A percentile compares a stretch with the other conserved stretches of the same genome.
Evolutionary conservation across 495 filamentous ascomycete species (phyloP).

Genomic region (Acidiella bohemica): DNA sequence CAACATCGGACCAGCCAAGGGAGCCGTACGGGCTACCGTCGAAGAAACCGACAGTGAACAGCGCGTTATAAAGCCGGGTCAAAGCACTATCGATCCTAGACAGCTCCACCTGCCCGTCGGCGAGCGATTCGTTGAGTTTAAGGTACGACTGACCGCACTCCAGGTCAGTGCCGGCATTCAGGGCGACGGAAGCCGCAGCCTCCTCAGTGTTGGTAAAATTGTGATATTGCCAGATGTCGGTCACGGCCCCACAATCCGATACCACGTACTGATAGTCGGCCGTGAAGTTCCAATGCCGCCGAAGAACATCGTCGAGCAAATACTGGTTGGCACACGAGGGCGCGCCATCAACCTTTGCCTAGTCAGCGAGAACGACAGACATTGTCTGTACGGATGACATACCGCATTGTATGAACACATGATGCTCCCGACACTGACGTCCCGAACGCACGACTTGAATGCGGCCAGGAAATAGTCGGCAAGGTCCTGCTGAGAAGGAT

Average conservation of each 20-base stretch:
- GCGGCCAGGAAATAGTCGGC: conserved; percentile 18
- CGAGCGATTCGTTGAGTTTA: conserved; percentile 36
- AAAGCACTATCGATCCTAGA: conserved; percentile 26
- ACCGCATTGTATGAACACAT: conserved; percentile 20
- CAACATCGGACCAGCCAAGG: conserved; percentile 31
- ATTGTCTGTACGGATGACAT: not conserved
- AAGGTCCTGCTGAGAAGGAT: conserved; percentile 9
- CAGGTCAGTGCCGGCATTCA: conserved; percentile 42
- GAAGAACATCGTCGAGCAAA: conserved; percentile 11
- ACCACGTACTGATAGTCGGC: conserved; percentile 16
- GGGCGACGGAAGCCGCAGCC: conserved; percentile 6
- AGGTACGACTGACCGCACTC: conserved; percentile 47
- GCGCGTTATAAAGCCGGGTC: conserved; percentile 40
- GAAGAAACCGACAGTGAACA: conserved; percentile 46
- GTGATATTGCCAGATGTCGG: conserved; percentile 10
- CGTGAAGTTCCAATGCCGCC: conserved; percentile 14
- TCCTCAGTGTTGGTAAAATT: conserved; percentile 9
- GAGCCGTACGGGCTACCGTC: conserved; percentile 25
- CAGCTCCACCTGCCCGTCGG: conserved; percentile 6
- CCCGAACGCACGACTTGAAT: conserved; percentile 9
- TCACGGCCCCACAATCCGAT: conserved; percentile 8
- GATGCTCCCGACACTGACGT: conserved; percentile 9
- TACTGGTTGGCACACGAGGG: conserved; percentile 13
- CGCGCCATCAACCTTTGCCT: conserved; percentile 7
- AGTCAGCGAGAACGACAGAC: too few relatives aligned